Conservation (phyloP, 345 rosid species). For the Lumnitzera littorea region DNA sequence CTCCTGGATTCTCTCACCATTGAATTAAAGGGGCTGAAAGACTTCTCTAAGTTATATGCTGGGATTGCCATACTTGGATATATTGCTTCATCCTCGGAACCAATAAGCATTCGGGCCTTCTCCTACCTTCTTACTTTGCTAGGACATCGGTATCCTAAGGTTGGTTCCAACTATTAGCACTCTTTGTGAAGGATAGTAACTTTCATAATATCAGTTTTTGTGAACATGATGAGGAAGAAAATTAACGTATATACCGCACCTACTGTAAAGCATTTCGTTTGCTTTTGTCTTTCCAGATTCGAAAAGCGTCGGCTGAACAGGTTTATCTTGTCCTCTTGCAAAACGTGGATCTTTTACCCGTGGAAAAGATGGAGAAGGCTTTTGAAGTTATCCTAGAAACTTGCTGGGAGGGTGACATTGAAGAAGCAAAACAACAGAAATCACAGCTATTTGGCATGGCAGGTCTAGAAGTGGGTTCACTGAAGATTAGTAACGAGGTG, state of each 20-base stretch:
- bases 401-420: slow-evolving; percentile 77
- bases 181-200: too few relatives aligned
- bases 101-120: slow-evolving; percentile 49
- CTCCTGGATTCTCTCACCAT: slow-evolving; percentile 60
- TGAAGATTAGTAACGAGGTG: slow-evolving; percentile 15
- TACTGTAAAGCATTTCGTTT: background rate
- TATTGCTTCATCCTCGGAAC: slow-evolving; percentile 50
- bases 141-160: slow-evolving; percentile 81
- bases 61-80: slow-evolving; percentile 77
- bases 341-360: slow-evolving; percentile 46
- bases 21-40: slow-evolving; percentile 67
- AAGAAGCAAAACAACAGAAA: slow-evolving; percentile 37
- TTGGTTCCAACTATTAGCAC: slow-evolving; percentile 6
- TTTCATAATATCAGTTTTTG: too few relatives aligned
- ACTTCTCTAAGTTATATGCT: slow-evolving; percentile 62
- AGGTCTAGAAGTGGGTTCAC: slow-evolving; percentile 37
- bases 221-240: too few relatives aligned
- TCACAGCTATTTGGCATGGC: slow-evolving; percentile 47
- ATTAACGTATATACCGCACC: too few relatives aligned
- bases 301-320: slow-evolving; percentile 71
- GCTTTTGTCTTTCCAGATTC: slow-evolving; percentile 42
- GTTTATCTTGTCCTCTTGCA: slow-evolving; percentile 68
- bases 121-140: slow-evolving; percentile 60
- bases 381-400: slow-evolving; percentile 53
- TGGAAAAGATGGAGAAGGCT: slow-evolving; percentile 51